Conservation (phyloP, 1,284 basidiomycete species). For the Boletus austroedulis region DNA sequence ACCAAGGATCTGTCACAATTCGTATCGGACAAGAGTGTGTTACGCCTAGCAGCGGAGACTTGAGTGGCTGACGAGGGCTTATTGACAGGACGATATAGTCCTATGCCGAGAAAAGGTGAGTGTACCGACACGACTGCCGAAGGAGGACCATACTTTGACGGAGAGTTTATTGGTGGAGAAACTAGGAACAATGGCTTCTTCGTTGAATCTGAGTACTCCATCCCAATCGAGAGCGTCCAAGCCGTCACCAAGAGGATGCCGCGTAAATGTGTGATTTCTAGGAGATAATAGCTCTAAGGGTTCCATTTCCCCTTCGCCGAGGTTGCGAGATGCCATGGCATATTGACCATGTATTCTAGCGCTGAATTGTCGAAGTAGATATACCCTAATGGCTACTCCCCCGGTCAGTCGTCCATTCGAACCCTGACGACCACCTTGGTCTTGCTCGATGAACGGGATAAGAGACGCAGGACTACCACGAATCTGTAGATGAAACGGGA, state of each 20-base stretch:
- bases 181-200: conserved; percentile 15
- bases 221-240: conserved; percentile 33
- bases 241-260: conserved; percentile 13
- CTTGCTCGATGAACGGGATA: conserved; percentile 27
- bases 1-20: conserved; percentile 32
- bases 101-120: conserved; percentile 11
- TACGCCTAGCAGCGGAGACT: conserved; percentile 26
- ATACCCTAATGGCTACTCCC: conserved; percentile 23
- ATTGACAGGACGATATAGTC: conserved; percentile 31
- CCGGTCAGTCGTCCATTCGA: neutral
- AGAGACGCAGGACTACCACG: conserved; percentile 28
- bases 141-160: conserved; percentile 21
- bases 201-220: conserved; percentile 23
- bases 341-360: conserved; percentile 20
- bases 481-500: conserved; percentile 36
- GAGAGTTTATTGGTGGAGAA: conserved; percentile 28
- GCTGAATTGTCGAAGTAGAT: conserved; percentile 23
- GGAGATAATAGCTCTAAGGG: conserved; percentile 9
- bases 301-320: conserved; percentile 27
- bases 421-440: conserved; percentile 1
- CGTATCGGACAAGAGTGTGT: conserved; percentile 26
- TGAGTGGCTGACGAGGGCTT: conserved; percentile 27
- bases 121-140: neutral
- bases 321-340: neutral
- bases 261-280: conserved; percentile 1